phyloP scores from a whole-genome alignment of 2,329 filamentous ascomycete genomes.

The Trichoderma koningiopsis region DNA sequence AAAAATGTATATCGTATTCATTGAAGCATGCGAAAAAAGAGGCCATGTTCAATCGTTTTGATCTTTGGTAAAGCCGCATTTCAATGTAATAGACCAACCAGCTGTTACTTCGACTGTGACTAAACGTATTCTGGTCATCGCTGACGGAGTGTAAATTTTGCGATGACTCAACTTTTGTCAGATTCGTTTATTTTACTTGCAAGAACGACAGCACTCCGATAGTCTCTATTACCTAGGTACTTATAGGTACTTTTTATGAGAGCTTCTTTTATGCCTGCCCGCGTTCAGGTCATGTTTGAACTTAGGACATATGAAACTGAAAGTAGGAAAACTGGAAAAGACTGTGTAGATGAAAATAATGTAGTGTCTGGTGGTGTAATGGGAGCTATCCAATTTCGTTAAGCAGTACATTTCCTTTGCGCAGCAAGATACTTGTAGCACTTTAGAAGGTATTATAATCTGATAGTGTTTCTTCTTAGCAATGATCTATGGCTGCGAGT shows the following conservation, averaged over 20 bases:
- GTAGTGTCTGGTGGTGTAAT: background rate
- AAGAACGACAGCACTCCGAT: background rate
- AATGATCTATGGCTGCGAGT: background rate
- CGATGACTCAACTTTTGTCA: no score
- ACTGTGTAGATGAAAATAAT: background rate
- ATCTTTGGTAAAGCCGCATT: background rate
- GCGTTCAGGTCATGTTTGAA: background rate
- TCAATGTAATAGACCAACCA: background rate
- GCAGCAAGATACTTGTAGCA: background rate
- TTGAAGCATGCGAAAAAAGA: background rate
- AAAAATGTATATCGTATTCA: background rate
- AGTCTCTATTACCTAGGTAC: no score
- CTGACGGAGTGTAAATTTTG: no score
- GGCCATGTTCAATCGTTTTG: background rate
- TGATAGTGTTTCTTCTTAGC: background rate
- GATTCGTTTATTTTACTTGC: background rate
- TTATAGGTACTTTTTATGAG: no score
- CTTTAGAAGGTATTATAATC: background rate
- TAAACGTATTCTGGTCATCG: no score
- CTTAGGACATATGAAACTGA: background rate
- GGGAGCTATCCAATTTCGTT: background rate
- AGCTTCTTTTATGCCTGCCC: background rate
- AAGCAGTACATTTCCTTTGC: background rate
- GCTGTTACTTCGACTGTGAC: background rate
- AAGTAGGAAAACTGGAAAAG: background rate